Evolutionary conservation across 306 rosid species (phyloP), one percentile per base, ranked within the genome.

Genomic region (Gynostemma pentaphyllum): DNA sequence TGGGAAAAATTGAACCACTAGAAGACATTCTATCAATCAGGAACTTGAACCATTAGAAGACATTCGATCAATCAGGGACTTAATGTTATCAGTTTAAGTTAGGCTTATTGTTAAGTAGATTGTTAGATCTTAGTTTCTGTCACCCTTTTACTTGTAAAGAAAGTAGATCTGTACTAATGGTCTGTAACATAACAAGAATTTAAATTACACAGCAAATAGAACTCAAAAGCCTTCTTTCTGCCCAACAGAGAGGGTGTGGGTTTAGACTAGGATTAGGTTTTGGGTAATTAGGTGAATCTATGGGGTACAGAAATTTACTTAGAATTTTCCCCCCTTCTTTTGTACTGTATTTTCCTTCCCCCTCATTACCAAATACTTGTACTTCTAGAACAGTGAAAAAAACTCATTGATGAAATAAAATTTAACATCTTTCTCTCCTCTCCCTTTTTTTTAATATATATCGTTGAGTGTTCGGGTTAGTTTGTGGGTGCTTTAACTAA

Each of bases 141-240:
- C 87, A 72, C 86, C 75, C 76, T 76, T 87, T 88, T 84, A 85
- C 95, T 77, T 85, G 96, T 86, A 88, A 88, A 88, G 89, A 72
- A n/a, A 75, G 80, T 82, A 90, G 97, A 88, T 78, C 72, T 71
- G 77, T 72, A 63, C 55, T 63, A 63, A 63, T 63, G 52, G 42
- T 62, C 55, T 63, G 68, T 63, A 45, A 63, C 54, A 63, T 68
- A 78, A 78, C 75, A 59, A 59, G 65, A 16, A 59, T 37, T 37
- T 59, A 47, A 59, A 68, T 78, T 71, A 81, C 89, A 79, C 80
- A 81, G 66, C 66, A 32, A 36, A 47, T 77, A 83, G 81, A 79
- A 79, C 78, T 82, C 85, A 71, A 51, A 64, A 77, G 83, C 78
- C 84, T 87, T 82, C 79, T 87, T 90, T 79, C 89, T 83, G 32